Conservation (phyloP, 2,329 filamentous ascomycete genomes). For the Knoxdaviesia proteae region DNA sequence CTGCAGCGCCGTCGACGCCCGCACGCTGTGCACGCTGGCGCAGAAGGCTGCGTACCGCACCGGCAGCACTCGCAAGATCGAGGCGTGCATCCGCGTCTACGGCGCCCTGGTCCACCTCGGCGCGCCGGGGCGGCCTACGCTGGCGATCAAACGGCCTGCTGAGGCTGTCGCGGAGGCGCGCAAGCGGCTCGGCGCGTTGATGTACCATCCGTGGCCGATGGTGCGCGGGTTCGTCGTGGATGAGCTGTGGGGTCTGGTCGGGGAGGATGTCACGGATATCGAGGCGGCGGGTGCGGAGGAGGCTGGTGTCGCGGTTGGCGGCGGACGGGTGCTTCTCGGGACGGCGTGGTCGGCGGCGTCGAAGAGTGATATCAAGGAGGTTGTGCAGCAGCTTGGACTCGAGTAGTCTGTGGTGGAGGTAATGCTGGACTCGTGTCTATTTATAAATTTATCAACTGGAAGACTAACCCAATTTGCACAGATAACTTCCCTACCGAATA, state of each 20-base stretch:
- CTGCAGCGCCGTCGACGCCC: constrained; percentile 19
- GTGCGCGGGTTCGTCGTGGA: constrained; percentile 41
- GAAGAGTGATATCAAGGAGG: constrained; percentile 20
- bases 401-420: constrained; percentile 6
- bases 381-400: constrained; percentile 23
- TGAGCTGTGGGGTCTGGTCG: constrained; percentile 31
- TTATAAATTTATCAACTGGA: not conserved
- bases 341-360: constrained; percentile 37
- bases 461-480: too few relatives aligned
- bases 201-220: constrained; percentile 66
- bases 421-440: not conserved
- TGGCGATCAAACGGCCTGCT: constrained; percentile 36
- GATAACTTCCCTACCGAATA: too few relatives aligned
- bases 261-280: constrained; percentile 8
- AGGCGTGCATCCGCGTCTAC: constrained; percentile 65
- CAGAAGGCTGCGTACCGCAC: constrained; percentile 72
- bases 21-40: constrained; percentile 43
- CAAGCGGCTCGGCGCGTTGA: constrained; percentile 49
- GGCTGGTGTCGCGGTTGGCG: constrained; percentile 9
- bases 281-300: constrained; percentile 9
- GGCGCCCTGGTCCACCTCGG: constrained; percentile 34
- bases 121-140: constrained; percentile 14
- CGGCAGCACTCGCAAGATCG: constrained; percentile 60
- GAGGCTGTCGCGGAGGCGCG: constrained; percentile 27
- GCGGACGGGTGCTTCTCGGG: constrained; percentile 19